phyloP scores from a whole-genome alignment of 768 basidiomycete species.

The Naganishia vishniacii region DNA sequence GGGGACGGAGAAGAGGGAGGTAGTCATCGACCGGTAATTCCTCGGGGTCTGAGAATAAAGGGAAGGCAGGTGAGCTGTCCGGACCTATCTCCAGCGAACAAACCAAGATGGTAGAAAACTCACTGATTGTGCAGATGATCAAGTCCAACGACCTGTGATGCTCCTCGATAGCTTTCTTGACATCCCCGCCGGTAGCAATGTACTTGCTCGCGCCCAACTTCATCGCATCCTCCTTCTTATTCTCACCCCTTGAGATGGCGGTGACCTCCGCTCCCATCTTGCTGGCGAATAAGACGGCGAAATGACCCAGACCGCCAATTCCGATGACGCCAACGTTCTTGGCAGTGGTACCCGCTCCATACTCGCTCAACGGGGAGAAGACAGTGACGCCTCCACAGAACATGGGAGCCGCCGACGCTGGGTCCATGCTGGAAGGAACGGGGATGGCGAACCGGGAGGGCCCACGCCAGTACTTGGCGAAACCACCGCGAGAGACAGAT shows the following conservation, averaged over 20 bases:
- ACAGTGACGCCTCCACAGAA: slow-evolving; percentile 59
- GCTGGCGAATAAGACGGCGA: neutral
- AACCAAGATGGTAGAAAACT: slow-evolving; percentile 38
- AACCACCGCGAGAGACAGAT: neutral
- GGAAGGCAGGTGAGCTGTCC: neutral
- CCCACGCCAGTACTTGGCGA: slow-evolving; percentile 6
- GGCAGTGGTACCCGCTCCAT: slow-evolving; percentile 52
- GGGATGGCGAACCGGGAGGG: slow-evolving; percentile 8
- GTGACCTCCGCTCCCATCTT: slow-evolving; percentile 50
- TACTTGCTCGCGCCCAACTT: slow-evolving; percentile 32
- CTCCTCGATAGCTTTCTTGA: neutral
- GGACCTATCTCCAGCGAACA: slow-evolving; percentile 33
- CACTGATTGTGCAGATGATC: slow-evolving; percentile 15
- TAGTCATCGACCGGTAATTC: slow-evolving; percentile 15
- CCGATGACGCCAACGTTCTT: slow-evolving; percentile 57
- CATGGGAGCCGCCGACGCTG: slow-evolving; percentile 53
- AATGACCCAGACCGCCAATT: slow-evolving; percentile 53
- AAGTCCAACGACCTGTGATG: slow-evolving; percentile 2
- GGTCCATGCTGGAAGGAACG: neutral
- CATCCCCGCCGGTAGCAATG: neutral
- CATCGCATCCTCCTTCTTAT: slow-evolving; percentile 55
- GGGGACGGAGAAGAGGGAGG: slow-evolving; percentile 53
- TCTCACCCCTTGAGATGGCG: slow-evolving; percentile 55
- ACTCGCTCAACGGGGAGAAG: slow-evolving; percentile 55
- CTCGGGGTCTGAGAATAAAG: neutral